Percentiles rank a stretch among this genome's conserved stretches.
Conservation (phyloP, 768 basidiomycete genomes). For the Cystobasidium onofrii region DNA sequence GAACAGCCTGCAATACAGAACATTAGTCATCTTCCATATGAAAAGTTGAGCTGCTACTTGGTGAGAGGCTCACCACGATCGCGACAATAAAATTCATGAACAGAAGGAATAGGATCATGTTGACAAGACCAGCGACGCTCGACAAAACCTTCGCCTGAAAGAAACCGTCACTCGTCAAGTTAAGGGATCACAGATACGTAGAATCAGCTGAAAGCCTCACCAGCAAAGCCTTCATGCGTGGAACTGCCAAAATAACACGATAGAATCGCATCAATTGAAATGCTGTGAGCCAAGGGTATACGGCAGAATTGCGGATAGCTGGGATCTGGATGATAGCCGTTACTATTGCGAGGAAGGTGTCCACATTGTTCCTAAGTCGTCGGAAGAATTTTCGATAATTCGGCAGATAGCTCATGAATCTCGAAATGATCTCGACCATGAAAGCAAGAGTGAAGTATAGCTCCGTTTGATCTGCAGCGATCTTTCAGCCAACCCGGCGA, state of each 20-base stretch:
- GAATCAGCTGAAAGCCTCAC: slow-evolving; percentile 49
- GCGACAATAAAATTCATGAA: slow-evolving; percentile 79
- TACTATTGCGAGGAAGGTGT: slow-evolving; percentile 64
- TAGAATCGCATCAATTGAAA: slow-evolving; percentile 84
- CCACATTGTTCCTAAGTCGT: slow-evolving; percentile 59
- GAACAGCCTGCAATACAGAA: slow-evolving; percentile 50
- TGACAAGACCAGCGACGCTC: slow-evolving; percentile 76
- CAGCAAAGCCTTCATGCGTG: slow-evolving; percentile 78
- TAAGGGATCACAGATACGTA: not conserved
- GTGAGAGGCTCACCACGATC: slow-evolving; percentile 55
- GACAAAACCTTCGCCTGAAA: slow-evolving; percentile 75
- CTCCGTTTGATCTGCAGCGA: slow-evolving; percentile 57
- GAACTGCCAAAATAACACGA: slow-evolving; percentile 78
- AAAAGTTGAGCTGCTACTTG: not conserved
- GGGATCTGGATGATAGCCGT: slow-evolving; percentile 80
- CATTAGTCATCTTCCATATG: not conserved
- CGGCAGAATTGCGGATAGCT: slow-evolving; percentile 54
- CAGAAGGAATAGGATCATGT: slow-evolving; percentile 85
- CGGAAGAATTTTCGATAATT: slow-evolving; percentile 72
- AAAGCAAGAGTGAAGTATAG: slow-evolving; percentile 71
- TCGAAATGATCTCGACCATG: slow-evolving; percentile 74
- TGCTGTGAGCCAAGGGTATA: slow-evolving; percentile 82
- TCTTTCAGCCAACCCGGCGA: not conserved
- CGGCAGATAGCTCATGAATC: slow-evolving; percentile 63
- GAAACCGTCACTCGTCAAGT: slow-evolving; percentile 17